A percentile compares a stretch with the other conserved stretches of the same genome.
Conservation (phyloP, 164 flowering plant genomes). For the Nymphaea colorata region DNA sequence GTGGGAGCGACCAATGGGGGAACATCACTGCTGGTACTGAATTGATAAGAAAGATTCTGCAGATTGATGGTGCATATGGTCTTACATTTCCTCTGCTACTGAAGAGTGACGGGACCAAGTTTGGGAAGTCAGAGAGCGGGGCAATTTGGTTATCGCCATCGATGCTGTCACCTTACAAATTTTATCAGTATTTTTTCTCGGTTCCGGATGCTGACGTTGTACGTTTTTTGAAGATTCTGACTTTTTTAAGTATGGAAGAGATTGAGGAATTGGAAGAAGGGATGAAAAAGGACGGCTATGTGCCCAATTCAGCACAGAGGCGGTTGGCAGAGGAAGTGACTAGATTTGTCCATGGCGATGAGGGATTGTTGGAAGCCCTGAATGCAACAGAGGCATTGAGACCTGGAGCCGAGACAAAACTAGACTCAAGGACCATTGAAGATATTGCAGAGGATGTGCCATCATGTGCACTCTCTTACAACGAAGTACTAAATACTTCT, state of each 20-base stretch:
- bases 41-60: conserved; percentile 47
- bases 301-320: conserved; percentile 56
- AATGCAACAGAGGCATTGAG: conserved; percentile 73
- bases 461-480: conserved; percentile 37
- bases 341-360: conserved; percentile 70
- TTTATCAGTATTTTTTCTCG: conserved; percentile 75
- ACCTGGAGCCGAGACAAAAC: conserved; percentile 61
- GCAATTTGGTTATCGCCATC: conserved; percentile 73
- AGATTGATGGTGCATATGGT: conserved; percentile 52
- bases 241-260: conserved; percentile 59
- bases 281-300: conserved; percentile 48
- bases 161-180: conserved; percentile 62
- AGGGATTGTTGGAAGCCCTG: conserved; percentile 62
- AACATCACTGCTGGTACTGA: conserved; percentile 87
- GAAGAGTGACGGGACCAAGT: conserved; percentile 80
- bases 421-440: conserved; percentile 58
- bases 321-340: conserved; percentile 80
- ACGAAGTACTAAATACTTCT: conserved; percentile 37
- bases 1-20: conserved; percentile 91
- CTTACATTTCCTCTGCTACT: conserved; percentile 71
- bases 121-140: conserved; percentile 82
- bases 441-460: conserved; percentile 68
- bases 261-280: conserved; percentile 38
- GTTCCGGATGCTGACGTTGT: conserved; percentile 72
- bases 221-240: conserved; percentile 57